Evolutionary conservation across 768 basidiomycete genomes (phyloP).

Genomic region (Russula sp.): DNA sequence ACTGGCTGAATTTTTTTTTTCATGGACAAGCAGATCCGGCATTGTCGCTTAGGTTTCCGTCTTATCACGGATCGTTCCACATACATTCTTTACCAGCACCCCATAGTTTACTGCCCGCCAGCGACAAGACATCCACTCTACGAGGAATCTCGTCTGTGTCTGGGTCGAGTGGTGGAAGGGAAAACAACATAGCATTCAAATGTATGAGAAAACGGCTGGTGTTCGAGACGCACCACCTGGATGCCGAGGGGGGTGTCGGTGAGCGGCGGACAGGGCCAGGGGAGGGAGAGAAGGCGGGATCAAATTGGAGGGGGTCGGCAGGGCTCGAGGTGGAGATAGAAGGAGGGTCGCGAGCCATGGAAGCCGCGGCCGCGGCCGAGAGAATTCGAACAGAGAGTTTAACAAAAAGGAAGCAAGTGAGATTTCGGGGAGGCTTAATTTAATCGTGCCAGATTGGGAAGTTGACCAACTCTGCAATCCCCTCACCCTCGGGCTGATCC

Average conservation of each 20-base stretch:
- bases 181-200: slow-evolving; percentile 95
- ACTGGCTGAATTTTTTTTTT: slow-evolving; percentile 10
- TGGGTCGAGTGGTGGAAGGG: slow-evolving; percentile 59
- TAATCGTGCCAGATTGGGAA: slow-evolving; percentile 8
- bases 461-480: not conserved
- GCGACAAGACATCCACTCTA: slow-evolving; percentile 78
- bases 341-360: slow-evolving; percentile 25
- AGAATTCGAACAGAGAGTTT: slow-evolving; percentile 29
- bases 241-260: slow-evolving; percentile 79
- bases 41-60: slow-evolving; percentile 68
- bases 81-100: slow-evolving; percentile 74
- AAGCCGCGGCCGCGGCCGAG: slow-evolving; percentile 21
- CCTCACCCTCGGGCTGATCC: slow-evolving; percentile 3
- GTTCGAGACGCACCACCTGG: slow-evolving; percentile 88
- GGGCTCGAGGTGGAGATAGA: slow-evolving; percentile 47
- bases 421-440: slow-evolving; percentile 52
- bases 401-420: slow-evolving; percentile 64
- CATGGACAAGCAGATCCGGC: slow-evolving; percentile 65
- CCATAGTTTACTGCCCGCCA: slow-evolving; percentile 70
- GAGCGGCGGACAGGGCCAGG: slow-evolving; percentile 66
- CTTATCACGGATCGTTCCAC: slow-evolving; percentile 81
- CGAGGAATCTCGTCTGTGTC: slow-evolving; percentile 69
- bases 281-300: slow-evolving; percentile 19
- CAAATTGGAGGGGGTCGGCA: slow-evolving; percentile 11
- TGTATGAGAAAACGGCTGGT: slow-evolving; percentile 84